These are phyloP conservation scores for Acephala macrosclerotiorum DNA, from an alignment of 2,329 filamentous ascomycete species.

Conservation along the genomic window DNA sequence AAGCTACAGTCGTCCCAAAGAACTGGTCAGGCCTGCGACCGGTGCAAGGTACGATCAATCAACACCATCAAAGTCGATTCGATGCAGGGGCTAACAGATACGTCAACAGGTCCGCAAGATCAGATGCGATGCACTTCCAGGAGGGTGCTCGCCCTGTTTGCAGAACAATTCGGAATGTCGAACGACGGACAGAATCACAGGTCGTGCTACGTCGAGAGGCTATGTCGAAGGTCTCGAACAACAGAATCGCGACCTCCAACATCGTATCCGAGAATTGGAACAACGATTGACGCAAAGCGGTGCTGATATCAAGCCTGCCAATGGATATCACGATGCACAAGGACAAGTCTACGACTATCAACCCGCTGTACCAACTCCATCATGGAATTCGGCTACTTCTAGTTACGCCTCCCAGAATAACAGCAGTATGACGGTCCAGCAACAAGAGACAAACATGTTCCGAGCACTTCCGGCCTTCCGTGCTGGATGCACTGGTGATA, in stretches of 20 bases:
- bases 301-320: constrained; percentile 61
- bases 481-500: constrained; percentile 57
- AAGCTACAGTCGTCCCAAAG: constrained; percentile 60
- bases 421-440: constrained; percentile 14
- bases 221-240: constrained; percentile 80
- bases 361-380: constrained; percentile 19
- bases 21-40: constrained; percentile 87
- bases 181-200: constrained; percentile 87
- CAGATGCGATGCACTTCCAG: constrained; percentile 80
- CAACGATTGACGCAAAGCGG: constrained; percentile 67
- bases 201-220: constrained; percentile 79
- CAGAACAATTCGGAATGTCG: constrained; percentile 78
- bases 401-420: constrained; percentile 22
- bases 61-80: neutral
- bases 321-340: constrained; percentile 40
- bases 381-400: constrained; percentile 32
- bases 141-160: constrained; percentile 83
- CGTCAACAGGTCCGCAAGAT: constrained; percentile 77
- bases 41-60: constrained; percentile 73
- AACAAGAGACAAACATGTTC: constrained; percentile 38
- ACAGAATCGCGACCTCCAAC: constrained; percentile 72
- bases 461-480: constrained; percentile 37
- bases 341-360: constrained; percentile 31
- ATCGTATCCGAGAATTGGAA: constrained; percentile 73
- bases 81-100: constrained; percentile 25